Evolutionary conservation across 2,329 filamentous ascomycete species (phyloP).

Genomic region (Bipolaris bicolor): DNA sequence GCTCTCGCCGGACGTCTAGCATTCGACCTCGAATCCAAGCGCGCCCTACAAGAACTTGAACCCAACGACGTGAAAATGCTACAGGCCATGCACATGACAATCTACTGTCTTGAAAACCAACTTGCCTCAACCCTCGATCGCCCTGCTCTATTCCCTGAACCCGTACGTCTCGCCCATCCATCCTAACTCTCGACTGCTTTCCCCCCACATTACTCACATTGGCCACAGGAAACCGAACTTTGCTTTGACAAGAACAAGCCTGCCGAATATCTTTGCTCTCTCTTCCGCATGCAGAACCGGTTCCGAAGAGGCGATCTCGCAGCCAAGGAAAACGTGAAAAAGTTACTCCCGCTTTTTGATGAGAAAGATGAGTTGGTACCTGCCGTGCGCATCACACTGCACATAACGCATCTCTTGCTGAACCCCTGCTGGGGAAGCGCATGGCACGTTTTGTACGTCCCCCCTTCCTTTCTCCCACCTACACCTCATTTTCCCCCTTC

Average conservation of each 20-base stretch:
- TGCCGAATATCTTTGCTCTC: slow-evolving; percentile 42
- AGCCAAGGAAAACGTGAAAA: slow-evolving; percentile 29
- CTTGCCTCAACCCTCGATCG: slow-evolving; percentile 44
- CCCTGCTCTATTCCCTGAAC: slow-evolving; percentile 46
- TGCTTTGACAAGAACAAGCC: slow-evolving; percentile 37
- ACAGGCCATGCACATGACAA: slow-evolving; percentile 43
- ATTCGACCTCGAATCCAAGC: slow-evolving; percentile 38
- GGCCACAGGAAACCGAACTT: slow-evolving; percentile 32
- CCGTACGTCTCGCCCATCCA: slow-evolving; percentile 23
- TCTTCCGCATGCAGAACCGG: slow-evolving; percentile 45
- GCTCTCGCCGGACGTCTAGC: slow-evolving; percentile 45
- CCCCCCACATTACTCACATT: slow-evolving; percentile 2
- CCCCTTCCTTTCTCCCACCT: no score
- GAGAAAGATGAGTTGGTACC: slow-evolving; percentile 33
- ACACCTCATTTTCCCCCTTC: neutral
- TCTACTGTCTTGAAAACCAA: slow-evolving; percentile 47
- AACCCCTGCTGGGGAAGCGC: slow-evolving; percentile 44
- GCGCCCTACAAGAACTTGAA: slow-evolving; percentile 34
- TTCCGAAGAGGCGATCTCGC: slow-evolving; percentile 41
- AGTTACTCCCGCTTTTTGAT: slow-evolving; percentile 36
- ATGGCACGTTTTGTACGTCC: slow-evolving; percentile 31
- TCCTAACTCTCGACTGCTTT: no score
- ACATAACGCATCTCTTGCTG: slow-evolving; percentile 43
- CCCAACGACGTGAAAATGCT: slow-evolving; percentile 31
- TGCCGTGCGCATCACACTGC: slow-evolving; percentile 36